Evolutionary conservation across 2,329 filamentous ascomycete species (phyloP).

Genomic region (Coleophoma cylindrospora): DNA sequence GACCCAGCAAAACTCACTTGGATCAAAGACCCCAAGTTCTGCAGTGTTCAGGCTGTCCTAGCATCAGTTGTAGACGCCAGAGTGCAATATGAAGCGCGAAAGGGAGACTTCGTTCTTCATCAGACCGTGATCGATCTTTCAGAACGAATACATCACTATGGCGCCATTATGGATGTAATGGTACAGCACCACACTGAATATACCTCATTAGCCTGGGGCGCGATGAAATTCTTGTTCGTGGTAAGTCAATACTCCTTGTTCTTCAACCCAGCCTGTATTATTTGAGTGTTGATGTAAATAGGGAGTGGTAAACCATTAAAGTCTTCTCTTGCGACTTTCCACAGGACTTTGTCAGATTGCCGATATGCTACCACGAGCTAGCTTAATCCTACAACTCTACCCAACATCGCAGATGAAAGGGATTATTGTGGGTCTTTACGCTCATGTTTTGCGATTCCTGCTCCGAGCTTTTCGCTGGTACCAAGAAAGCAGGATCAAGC

Average conservation of each 20-base stretch:
- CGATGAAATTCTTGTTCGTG: constrained; percentile 20
- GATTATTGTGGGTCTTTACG: constrained; percentile 19
- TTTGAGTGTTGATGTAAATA: background rate
- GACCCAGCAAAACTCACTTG: background rate
- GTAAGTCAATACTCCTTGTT: background rate
- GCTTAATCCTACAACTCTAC: constrained; percentile 10
- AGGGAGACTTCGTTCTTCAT: background rate
- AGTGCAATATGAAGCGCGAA: constrained; percentile 1
- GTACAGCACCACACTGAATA: constrained; percentile 21
- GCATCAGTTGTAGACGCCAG: constrained; percentile 1
- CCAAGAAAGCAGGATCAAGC: constrained; percentile 14
- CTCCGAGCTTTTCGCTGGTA: constrained; percentile 23
- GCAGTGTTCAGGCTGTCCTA: constrained; percentile 1
- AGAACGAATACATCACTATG: background rate
- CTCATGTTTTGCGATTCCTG: constrained; percentile 21
- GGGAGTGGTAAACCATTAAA: constrained; percentile 8
- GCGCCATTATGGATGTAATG: background rate
- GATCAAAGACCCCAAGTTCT: background rate
- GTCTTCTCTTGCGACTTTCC: constrained; percentile 1
- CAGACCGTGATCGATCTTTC: background rate
- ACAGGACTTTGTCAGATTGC: constrained; percentile 5
- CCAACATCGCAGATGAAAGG: constrained; percentile 17
- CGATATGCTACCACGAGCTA: constrained; percentile 6
- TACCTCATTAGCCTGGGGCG: constrained; percentile 17
- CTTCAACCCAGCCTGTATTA: background rate